phyloP scores from a whole-genome alignment of 352 stramenopile species.

The Phytopythium boreale region DNA sequence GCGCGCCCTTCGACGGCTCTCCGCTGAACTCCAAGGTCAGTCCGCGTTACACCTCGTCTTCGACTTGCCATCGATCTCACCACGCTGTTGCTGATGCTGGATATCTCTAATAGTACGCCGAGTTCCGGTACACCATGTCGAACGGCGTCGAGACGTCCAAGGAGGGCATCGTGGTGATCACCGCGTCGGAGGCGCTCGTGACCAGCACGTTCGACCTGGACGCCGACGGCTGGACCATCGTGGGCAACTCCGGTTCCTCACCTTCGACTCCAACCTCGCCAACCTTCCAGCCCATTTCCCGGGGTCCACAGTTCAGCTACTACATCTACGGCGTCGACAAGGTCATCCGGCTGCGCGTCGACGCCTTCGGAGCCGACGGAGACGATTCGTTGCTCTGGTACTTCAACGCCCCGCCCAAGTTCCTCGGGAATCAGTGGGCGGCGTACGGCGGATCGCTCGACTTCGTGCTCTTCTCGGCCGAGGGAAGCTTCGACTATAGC shows the following conservation, averaged over 20 bases:
- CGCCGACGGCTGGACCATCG: constrained; percentile 76
- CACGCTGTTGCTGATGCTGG: neutral
- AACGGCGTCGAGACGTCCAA: constrained; percentile 61
- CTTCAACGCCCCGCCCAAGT: constrained; percentile 81
- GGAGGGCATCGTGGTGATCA: constrained; percentile 79
- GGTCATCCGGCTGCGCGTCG: constrained; percentile 60
- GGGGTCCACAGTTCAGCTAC: constrained; percentile 77
- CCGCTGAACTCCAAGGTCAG: constrained; percentile 59
- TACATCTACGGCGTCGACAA: constrained; percentile 86
- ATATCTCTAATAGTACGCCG: constrained; percentile 48
- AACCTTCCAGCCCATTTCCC: constrained; percentile 59
- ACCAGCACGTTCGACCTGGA: constrained; percentile 81
- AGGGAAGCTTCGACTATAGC: constrained; percentile 76
- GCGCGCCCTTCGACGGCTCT: constrained; percentile 55
- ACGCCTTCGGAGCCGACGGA: constrained; percentile 23
- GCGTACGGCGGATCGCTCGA: constrained; percentile 88
- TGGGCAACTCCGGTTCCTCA: constrained; percentile 51
- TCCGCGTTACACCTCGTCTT: neutral
- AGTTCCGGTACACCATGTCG: constrained; percentile 86
- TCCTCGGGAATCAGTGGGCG: constrained; percentile 86
- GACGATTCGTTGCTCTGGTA: constrained; percentile 86
- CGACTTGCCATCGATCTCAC: neutral
- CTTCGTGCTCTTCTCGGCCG: constrained; percentile 89
- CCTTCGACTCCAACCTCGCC: constrained; percentile 10
- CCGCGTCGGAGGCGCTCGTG: constrained; percentile 60